Evolutionary conservation across 2,329 filamentous ascomycete species (phyloP).

Genomic region (Penicillium psychrosexuale): DNA sequence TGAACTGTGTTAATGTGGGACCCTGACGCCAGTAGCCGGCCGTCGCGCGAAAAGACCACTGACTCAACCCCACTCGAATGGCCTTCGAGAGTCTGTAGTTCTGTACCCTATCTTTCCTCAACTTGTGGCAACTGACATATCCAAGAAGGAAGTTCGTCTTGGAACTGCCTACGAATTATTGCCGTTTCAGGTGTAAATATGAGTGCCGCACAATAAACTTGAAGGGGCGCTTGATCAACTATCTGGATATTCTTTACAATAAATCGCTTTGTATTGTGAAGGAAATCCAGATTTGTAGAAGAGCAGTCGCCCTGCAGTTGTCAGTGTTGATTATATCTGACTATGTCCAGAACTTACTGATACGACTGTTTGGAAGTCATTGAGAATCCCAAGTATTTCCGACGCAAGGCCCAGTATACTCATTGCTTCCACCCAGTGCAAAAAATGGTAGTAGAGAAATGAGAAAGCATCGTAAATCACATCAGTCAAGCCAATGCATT

Average conservation of each 20-base stretch:
- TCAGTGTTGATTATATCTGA: conserved; percentile 1
- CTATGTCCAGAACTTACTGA: conserved; percentile 10
- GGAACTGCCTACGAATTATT: conserved; percentile 27
- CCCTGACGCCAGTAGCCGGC: too few relatives aligned
- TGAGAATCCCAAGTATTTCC: too few relatives aligned
- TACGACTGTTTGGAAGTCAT: background rate
- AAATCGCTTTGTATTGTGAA: conserved; percentile 33
- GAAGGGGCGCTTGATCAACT: conserved; percentile 32
- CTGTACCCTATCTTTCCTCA: background rate
- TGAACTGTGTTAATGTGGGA: too few relatives aligned
- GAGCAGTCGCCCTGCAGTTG: conserved; percentile 11
- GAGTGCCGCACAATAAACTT: conserved; percentile 35
- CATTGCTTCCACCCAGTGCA: too few relatives aligned
- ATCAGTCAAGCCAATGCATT: conserved; percentile 5
- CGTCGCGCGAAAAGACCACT: too few relatives aligned
- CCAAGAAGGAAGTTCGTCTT: conserved; percentile 15
- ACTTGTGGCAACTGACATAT: conserved; percentile 16
- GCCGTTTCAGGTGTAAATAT: conserved; percentile 30
- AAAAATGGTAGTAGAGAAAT: background rate
- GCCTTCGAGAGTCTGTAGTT: background rate
- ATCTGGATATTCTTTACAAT: conserved; percentile 29
- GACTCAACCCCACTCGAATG: too few relatives aligned
- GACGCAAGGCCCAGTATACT: too few relatives aligned
- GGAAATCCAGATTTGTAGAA: conserved; percentile 18
- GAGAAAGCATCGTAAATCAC: conserved; percentile 3